phyloP scores from a whole-genome alignment of 116 monocot genomes.

The Dioscorea cayenensis region DNA sequence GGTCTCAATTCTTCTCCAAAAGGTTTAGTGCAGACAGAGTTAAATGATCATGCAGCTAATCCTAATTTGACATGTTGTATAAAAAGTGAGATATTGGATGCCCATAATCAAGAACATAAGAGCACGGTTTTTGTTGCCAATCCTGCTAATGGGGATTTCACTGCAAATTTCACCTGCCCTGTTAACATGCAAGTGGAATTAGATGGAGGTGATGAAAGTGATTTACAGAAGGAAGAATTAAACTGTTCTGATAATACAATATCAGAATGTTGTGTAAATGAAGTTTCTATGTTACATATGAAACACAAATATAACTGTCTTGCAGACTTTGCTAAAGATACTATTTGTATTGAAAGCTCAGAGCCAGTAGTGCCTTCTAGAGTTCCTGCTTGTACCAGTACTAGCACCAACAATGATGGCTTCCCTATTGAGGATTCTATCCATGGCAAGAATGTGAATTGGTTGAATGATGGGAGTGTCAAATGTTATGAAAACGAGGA shows the following conservation, averaged over 20 bases:
- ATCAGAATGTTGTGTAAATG: slow-evolving; percentile 5
- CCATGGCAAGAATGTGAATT: background rate
- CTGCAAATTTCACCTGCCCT: slow-evolving; percentile 10
- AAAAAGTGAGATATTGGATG: background rate
- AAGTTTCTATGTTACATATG: background rate
- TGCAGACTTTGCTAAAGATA: background rate
- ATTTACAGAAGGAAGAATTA: background rate
- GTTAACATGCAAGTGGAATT: background rate
- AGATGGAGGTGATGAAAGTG: slow-evolving; percentile 3
- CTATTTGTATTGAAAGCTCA: background rate
- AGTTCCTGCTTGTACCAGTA: background rate
- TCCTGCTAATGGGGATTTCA: slow-evolving; percentile 12
- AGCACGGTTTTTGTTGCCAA: slow-evolving; percentile 5
- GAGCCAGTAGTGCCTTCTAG: background rate
- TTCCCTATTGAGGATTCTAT: background rate
- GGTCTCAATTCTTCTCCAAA: background rate
- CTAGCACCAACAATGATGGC: background rate
- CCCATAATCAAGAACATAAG: background rate
- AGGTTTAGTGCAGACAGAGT: too few species aligned
- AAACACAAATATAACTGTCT: background rate
- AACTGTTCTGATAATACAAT: background rate
- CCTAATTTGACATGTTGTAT: background rate
- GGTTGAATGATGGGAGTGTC: background rate
- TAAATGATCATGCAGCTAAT: background rate
- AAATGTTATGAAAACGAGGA: background rate